Evolutionary conservation across 495 filamentous ascomycete species (phyloP), one percentile per base, ranked within the genome.

Genomic region (Penicillium verhagenii): DNA sequence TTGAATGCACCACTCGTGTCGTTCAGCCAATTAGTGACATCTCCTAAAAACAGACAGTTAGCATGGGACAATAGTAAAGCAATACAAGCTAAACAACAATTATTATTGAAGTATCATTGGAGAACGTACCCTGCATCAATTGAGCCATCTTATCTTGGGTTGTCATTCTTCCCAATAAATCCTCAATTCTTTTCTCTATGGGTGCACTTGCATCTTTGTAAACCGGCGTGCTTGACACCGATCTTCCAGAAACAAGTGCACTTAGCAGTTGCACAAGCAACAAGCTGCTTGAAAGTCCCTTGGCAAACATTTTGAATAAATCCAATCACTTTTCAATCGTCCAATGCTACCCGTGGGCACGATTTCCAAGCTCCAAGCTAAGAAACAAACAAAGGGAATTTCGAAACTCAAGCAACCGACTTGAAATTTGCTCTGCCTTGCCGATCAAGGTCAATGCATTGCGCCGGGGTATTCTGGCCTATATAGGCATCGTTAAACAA

Each of bases 1-100:
- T 90, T 91, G 67, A 87, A 82, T 19, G 68, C 68, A 47, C 82
- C 81, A 16, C 76, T 74, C 0, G 75, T 79, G 6, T 66, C 70
- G 59, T 88, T 77, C 65, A 89, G 77, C 86, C 86, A 91, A 61
- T 89, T 89, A 21, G 77, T 76, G 42, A 91, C 70, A 64, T 89
- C 87, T 26, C 79, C 79, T 79, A 61, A 3, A 33, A 42, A 39
- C 6, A 14, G 52, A 50, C 14, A 45, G 6, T 45, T 45, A 45
- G 42, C 10, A 39, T 7, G 6, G 6, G 28, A 13, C 28, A 31
- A n/a, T n/a, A n/a, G n/a, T n/a, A n/a, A n/a, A n/a, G n/a, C n/a
- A n/a, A 16, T 16, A 0, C 16, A 14, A 1, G 16, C 1, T 35
- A n/a, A 4, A 16, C 4, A 16, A 35, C 2, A 16, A 14, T 3